Evolutionary conservation across 202 grass and related monocot genomes (phyloP), one percentile per base, ranked within the genome.

Genomic region (Schoenoplectus tabernaemontani): DNA sequence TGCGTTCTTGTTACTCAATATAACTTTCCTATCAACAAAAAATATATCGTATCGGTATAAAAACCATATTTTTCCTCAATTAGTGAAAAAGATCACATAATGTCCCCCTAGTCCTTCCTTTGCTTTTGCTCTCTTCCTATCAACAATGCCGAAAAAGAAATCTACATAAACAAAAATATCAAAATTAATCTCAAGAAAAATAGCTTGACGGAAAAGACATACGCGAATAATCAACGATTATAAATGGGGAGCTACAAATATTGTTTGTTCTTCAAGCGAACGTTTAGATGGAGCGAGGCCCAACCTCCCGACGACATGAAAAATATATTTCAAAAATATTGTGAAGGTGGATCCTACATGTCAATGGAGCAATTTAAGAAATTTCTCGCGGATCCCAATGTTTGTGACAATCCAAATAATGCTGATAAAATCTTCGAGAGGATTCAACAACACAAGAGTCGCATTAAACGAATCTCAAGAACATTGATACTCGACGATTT

Each of bases 201-300:
- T 34, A 4, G n/a, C n/a, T n/a, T n/a, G 26, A 67, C 57, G n/a
- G 20, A 65, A 19, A 66, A 66, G 7, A 30, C 4, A 24, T 28
- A 9, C 23, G 32, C 15, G 51, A 50, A 11, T 15, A 56, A 56
- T 4, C 13, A 51, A 51, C 4, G 17, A 38, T 6, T 26, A 69
- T 66, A 38, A 63, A 98, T 98, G 95, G 91, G 78, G 23, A 88
- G 82, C 86, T 98, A 92, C 81, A 98, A 80, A 69, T 98, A 80
- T 74, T 98, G 91, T 84, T 85, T 98, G 71, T 98, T 93, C 88
- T 98, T 98, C 83, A 90, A 86, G 85, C 85, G 86, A 57, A 90
- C 74, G 65, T 95, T 89, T 53, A 78, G 78, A 46, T 54, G 87
- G 85, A 80, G 17, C 46, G 89, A 98, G 64, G 87, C 89, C 9